These are phyloP conservation scores for Novakomyces olei DNA, from an alignment of 805 yeast species.

Conservation along the genomic window DNA sequence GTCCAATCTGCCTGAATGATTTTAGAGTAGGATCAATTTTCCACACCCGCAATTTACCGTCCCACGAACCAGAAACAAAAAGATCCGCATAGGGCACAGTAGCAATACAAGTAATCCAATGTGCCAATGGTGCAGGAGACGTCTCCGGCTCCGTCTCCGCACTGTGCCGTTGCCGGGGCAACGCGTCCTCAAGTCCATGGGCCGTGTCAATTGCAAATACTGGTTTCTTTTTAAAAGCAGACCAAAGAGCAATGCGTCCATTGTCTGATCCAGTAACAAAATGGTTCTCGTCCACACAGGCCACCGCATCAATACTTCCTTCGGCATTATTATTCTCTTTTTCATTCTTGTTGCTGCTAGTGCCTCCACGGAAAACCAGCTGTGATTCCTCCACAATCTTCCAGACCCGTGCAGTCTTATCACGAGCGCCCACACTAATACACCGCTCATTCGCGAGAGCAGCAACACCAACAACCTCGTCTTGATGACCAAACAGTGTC, in stretches of 20 bases:
- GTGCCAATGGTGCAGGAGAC: slow-evolving; percentile 36
- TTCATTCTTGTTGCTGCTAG: not conserved
- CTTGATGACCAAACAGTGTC: slow-evolving; percentile 88
- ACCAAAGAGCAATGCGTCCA: slow-evolving; percentile 80
- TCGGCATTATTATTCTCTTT: slow-evolving; percentile 71
- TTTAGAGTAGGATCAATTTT: slow-evolving; percentile 42
- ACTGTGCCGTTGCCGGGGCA: slow-evolving; percentile 28
- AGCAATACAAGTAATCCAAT: slow-evolving; percentile 61
- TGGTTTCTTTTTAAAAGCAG: slow-evolving; percentile 75
- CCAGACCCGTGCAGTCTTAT: slow-evolving; percentile 90
- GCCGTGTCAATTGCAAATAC: slow-evolving; percentile 42
- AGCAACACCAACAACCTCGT: slow-evolving; percentile 56
- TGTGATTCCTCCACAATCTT: slow-evolving; percentile 89
- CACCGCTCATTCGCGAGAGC: slow-evolving; percentile 76
- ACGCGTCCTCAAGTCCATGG: slow-evolving; percentile 44
- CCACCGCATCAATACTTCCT: slow-evolving; percentile 75
- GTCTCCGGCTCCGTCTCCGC: slow-evolving; percentile 21
- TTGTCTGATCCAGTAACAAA: slow-evolving; percentile 91
- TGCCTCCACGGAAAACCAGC: slow-evolving; percentile 59
- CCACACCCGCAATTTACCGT: slow-evolving; percentile 64
- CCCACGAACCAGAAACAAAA: slow-evolving; percentile 75
- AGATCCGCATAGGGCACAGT: slow-evolving; percentile 71
- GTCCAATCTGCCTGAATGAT: slow-evolving; percentile 39
- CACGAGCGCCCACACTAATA: slow-evolving; percentile 87
- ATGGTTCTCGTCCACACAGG: slow-evolving; percentile 79